These are phyloP conservation scores for Fusarium torulosum DNA, from an alignment of 2,329 filamentous ascomycete species.

Conservation along the genomic window DNA sequence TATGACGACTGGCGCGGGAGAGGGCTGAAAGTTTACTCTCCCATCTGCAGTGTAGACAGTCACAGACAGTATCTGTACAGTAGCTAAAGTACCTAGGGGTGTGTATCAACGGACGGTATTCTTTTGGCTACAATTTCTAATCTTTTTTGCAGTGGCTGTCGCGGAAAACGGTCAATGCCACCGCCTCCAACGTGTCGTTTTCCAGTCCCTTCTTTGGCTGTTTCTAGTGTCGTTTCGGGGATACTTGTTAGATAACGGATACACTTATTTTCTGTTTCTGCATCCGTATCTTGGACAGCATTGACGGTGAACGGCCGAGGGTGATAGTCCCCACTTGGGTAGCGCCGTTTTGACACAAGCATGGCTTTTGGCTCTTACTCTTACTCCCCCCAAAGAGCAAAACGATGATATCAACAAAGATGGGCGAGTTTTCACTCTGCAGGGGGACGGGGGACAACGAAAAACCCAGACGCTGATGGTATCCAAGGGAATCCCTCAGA, in stretches of 20 bases:
- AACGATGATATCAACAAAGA: conserved; percentile 41
- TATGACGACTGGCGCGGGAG: conserved; percentile 28
- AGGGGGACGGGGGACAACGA: neutral
- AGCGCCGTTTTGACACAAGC: conserved; percentile 33
- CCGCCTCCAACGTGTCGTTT: conserved; percentile 32
- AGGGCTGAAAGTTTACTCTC: conserved; percentile 23
- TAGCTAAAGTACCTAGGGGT: neutral
- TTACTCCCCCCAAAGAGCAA: neutral
- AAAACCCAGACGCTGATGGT: conserved; percentile 2
- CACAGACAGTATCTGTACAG: neutral
- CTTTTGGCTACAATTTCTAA: neutral
- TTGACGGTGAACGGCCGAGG: conserved; percentile 41
- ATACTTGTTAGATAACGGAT: conserved; percentile 32
- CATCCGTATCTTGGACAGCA: conserved; percentile 1
- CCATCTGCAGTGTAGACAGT: neutral
- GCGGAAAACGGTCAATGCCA: conserved; percentile 32
- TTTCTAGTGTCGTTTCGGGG: neutral
- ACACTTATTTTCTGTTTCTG: neutral
- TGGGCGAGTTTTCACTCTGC: conserved; percentile 36
- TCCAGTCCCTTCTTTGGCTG: conserved; percentile 17
- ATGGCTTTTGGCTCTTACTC: conserved; percentile 6
- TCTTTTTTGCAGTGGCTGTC: conserved; percentile 32
- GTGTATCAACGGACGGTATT: neutral
- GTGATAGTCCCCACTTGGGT: conserved; percentile 34
- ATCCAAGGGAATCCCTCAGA: conserved; percentile 3